Conservation (phyloP, 1,139 yeast genomes). For the Torulaspora pretoriensis region DNA sequence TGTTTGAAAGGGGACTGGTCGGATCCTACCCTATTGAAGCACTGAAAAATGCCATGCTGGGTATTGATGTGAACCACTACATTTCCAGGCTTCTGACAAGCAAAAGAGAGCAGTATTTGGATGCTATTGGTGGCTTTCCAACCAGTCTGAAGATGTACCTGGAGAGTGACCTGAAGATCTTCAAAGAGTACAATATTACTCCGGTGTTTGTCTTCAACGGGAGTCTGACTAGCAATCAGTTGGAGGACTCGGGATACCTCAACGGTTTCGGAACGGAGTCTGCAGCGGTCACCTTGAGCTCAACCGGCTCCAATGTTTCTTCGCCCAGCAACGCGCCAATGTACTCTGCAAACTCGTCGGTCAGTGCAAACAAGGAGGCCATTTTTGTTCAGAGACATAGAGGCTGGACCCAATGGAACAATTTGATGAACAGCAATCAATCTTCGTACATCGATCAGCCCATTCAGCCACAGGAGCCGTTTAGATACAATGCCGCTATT, state of each 20-base stretch:
- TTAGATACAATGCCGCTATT: constrained; percentile 34
- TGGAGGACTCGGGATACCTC: constrained; percentile 26
- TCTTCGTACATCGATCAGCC: constrained; percentile 40
- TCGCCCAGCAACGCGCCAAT: constrained; percentile 8
- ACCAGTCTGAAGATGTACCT: constrained; percentile 54
- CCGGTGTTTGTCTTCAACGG: constrained; percentile 79
- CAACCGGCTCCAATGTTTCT: constrained; percentile 8
- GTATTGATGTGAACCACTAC: constrained; percentile 83
- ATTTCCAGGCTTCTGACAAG: constrained; percentile 56
- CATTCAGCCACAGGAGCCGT: constrained; percentile 34
- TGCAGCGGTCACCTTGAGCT: constrained; percentile 17
- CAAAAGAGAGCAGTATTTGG: constrained; percentile 66
- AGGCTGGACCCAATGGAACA: constrained; percentile 39
- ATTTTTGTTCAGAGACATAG: constrained; percentile 33
- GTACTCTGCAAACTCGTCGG: constrained; percentile 17
- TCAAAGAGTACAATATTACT: constrained; percentile 58
- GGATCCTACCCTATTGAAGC: constrained; percentile 61
- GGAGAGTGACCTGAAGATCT: constrained; percentile 58
- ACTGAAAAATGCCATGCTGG: constrained; percentile 65
- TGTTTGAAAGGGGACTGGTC: constrained; percentile 65
- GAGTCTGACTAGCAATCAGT: constrained; percentile 35
- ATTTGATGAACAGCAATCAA: constrained; percentile 24
- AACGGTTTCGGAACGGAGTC: constrained; percentile 26
- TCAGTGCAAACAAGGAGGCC: constrained; percentile 23
- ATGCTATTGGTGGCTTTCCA: constrained; percentile 85